Evolutionary conservation across 306 rosid genomes (phyloP), one percentile per base, ranked within the genome.

Genomic region (Cucumis hystrix): DNA sequence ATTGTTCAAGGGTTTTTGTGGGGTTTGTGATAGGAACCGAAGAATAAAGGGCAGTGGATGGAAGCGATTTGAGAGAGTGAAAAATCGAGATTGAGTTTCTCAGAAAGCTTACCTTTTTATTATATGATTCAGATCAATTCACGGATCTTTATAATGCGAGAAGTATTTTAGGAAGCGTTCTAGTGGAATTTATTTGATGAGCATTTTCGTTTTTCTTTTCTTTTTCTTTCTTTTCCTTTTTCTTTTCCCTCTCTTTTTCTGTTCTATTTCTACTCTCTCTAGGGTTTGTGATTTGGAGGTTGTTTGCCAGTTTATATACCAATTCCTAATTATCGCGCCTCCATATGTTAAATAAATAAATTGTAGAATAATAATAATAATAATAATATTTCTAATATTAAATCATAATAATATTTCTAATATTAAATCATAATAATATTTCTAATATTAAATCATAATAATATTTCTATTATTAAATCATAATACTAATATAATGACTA

Each of bases 41-140:
- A 71, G 59, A 69, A 45, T 58, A 23, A 1, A 47, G 54, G 12
- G 74, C 74, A 51, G 18, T 0, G 55, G 79, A 25, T 5, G 63
- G 49, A 62, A 41, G 35, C 74, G 74, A 70, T 47, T 70, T 69
- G 62, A 63, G 54, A 58, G 72, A 80, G 66, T 64, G 21, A 49
- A 28, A 23, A 47, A 45, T 17, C 72, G 52, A 71, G 25, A 72
- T 74, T 58, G 61, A 74, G 73, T 30, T 30, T 74, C 62, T 63
- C 21, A 25, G 85, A 79, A 74, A 79, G 80, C 88, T 81, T 82
- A 87, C 85, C 85, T 81, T 33, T 33, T 28, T 7, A 30, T 49
- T 72, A 58, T 79, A 3, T 70, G 81, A 71, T 74, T 76, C 81
- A 83, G 83, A 87, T 78, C 82, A 82, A 82, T 52, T 80, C 82